Percentiles rank a stretch among this genome's conserved stretches.
Evolutionary conservation across 768 basidiomycete genomes (phyloP).

Genomic region (Leccinum boreale): DNA sequence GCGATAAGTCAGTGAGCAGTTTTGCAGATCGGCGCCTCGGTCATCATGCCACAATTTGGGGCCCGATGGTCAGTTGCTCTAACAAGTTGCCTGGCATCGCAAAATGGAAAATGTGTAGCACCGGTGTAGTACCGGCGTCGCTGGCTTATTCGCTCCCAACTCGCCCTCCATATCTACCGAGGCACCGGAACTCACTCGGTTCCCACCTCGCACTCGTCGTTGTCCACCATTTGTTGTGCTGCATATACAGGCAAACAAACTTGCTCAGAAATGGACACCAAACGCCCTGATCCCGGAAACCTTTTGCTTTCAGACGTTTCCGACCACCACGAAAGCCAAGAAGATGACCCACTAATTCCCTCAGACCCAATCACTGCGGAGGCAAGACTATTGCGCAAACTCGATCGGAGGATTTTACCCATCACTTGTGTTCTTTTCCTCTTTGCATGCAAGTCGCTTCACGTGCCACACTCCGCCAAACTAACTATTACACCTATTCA

Average conservation of each 20-base stretch:
- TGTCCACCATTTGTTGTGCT: conserved; percentile 16
- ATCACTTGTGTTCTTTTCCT: conserved; percentile 70
- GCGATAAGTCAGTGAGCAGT: no score
- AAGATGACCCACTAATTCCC: conserved; percentile 21
- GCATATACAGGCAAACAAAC: background rate
- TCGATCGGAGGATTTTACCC: conserved; percentile 66
- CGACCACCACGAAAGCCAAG: background rate
- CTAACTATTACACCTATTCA: conserved; percentile 7
- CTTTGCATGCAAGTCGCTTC: conserved; percentile 59
- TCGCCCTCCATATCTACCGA: background rate
- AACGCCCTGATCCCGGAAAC: conserved; percentile 6
- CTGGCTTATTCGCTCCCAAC: background rate
- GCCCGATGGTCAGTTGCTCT: no score
- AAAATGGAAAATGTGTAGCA: background rate
- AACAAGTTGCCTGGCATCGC: no score
- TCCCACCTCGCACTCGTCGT: background rate
- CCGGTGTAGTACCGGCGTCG: background rate
- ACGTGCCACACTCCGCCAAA: background rate
- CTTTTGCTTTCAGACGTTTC: conserved; percentile 4
- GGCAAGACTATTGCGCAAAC: conserved; percentile 53
- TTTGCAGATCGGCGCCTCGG: no score
- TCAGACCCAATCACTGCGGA: conserved; percentile 38
- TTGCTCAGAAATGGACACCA: conserved; percentile 14
- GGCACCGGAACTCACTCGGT: background rate
- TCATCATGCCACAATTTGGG: no score